Evolutionary conservation across 2,329 filamentous ascomycete species (phyloP).

Genomic region (Penicillium occitanis): DNA sequence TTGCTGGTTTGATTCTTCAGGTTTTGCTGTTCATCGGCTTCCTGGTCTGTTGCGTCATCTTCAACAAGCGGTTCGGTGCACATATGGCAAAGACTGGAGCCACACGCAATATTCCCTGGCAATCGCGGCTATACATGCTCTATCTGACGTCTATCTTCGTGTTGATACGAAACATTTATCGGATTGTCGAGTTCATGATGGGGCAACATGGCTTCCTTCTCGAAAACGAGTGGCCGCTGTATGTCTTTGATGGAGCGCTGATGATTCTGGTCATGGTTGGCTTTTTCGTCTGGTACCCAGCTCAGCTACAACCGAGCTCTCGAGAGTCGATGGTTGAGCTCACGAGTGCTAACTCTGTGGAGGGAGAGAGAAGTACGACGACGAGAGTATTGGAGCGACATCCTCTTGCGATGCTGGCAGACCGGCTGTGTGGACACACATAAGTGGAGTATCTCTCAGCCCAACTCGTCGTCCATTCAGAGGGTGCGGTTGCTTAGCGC

Average conservation of each 20-base stretch:
- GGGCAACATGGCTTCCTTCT: constrained; percentile 16
- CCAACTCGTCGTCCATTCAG: not conserved
- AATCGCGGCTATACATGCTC: constrained; percentile 12
- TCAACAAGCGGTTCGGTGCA: constrained; percentile 8
- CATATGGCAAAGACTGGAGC: constrained; percentile 1
- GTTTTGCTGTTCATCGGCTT: constrained; percentile 13
- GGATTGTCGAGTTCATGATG: constrained; percentile 16
- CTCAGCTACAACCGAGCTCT: not conserved
- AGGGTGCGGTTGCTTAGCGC: not conserved
- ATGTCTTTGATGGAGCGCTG: constrained; percentile 15
- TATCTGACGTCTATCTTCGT: constrained; percentile 11
- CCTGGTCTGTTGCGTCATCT: constrained; percentile 11
- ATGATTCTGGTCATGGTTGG: constrained; percentile 18
- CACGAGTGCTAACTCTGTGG: not conserved
- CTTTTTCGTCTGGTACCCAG: constrained; percentile 16
- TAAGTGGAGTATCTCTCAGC: not conserved
- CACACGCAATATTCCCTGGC: constrained; percentile 10
- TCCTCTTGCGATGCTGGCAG: not conserved
- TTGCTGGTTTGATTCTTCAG: constrained; percentile 15
- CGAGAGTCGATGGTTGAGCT: constrained; percentile 14
- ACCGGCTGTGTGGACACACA: not conserved
- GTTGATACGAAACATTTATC: constrained; percentile 15
- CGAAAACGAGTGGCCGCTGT: constrained; percentile 16
- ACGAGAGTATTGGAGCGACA: not conserved
- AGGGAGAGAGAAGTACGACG: not conserved